A percentile compares a stretch with the other conserved stretches of the same genome.
Conservation (phyloP, 2,329 filamentous ascomycete genomes). For the Chalaropsis thielavioides region DNA sequence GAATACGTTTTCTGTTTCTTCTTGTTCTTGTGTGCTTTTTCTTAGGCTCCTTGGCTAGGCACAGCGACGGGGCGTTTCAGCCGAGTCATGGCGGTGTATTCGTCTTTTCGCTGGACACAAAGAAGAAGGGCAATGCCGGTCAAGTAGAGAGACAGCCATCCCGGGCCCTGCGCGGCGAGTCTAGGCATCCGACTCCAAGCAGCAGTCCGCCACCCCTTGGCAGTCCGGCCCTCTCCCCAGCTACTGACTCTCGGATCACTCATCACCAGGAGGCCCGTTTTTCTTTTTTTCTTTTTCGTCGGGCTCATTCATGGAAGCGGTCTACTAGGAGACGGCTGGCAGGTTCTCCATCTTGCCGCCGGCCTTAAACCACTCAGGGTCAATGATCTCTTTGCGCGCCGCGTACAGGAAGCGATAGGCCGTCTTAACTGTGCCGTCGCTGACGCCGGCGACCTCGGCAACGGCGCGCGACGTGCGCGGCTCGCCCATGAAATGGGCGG, state of each 20-base stretch:
- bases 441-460: slow-evolving; percentile 69
- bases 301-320: background rate
- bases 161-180: too few relatives aligned
- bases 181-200: too few relatives aligned
- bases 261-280: background rate
- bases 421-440: slow-evolving; percentile 90
- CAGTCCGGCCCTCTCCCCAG: too few relatives aligned
- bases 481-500: slow-evolving; percentile 71
- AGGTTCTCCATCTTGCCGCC: slow-evolving; percentile 60
- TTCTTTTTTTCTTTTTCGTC: background rate
- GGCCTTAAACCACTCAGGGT: slow-evolving; percentile 57
- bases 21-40: background rate
- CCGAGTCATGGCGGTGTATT: background rate
- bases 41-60: background rate
- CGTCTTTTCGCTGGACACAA: background rate
- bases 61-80: background rate
- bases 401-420: slow-evolving; percentile 81
- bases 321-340: slow-evolving; percentile 29
- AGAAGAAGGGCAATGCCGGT: background rate
- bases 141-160: background rate
- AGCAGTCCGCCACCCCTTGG: too few relatives aligned
- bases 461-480: slow-evolving; percentile 75
- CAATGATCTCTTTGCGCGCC: slow-evolving; percentile 58
- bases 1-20: background rate
- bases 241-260: background rate